Conservation (phyloP, 768 basidiomycete species). For the Mycena vitilis region DNA sequence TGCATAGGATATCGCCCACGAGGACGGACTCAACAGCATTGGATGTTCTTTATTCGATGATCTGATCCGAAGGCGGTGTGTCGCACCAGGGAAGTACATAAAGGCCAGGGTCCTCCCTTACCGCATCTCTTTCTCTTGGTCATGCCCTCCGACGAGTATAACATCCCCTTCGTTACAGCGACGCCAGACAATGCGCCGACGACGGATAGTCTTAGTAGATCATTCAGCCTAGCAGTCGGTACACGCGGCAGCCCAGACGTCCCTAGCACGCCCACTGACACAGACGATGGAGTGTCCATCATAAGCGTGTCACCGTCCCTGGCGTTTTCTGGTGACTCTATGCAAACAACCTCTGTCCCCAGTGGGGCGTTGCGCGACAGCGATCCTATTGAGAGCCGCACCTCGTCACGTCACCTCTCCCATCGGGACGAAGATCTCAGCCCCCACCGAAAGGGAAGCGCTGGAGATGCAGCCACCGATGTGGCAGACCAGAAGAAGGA, state of each 20-base stretch:
- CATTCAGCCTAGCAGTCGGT: conserved; percentile 21
- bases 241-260: conserved; percentile 35
- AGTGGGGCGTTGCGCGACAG: conserved; percentile 75
- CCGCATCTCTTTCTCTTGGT: background rate
- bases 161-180: conserved; percentile 29
- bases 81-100: no score
- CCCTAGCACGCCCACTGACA: conserved; percentile 42
- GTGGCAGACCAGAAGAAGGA: conserved; percentile 38
- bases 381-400: conserved; percentile 68
- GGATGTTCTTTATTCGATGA: no score
- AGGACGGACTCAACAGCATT: no score
- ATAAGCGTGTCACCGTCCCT: conserved; percentile 74
- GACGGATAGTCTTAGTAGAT: conserved; percentile 31
- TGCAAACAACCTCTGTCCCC: conserved; percentile 68
- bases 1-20: no score
- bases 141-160: conserved; percentile 35
- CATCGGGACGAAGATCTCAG: conserved; percentile 42
- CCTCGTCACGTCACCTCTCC: conserved; percentile 63
- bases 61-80: no score
- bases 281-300: conserved; percentile 55
- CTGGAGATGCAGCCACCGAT: conserved; percentile 24
- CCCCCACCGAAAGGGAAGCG: conserved; percentile 69
- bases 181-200: conserved; percentile 21
- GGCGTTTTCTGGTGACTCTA: conserved; percentile 75
- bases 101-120: background rate